Evolutionary conservation across 2,329 filamentous ascomycete genomes (phyloP).

Genomic region (Penicillium crustosum): DNA sequence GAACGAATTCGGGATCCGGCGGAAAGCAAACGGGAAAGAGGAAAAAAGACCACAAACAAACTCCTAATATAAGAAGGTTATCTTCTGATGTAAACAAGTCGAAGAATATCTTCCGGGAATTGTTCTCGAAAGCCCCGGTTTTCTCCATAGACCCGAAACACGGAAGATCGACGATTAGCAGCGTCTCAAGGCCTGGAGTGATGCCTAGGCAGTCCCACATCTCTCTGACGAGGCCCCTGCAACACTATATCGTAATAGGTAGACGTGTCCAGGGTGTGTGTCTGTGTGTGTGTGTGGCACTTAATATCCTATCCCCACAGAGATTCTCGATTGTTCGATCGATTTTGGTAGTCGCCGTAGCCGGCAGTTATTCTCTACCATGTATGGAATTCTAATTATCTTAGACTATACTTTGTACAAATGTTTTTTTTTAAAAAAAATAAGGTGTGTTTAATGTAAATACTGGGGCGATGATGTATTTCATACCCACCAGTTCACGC

Average conservation of each 20-base stretch:
- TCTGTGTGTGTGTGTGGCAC: not conserved
- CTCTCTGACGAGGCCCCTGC: not conserved
- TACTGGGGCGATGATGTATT: not conserved
- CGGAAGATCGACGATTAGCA: constrained; percentile 21
- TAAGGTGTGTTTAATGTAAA: not conserved
- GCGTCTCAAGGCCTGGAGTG: not conserved
- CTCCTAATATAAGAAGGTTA: not conserved
- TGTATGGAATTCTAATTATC: not conserved
- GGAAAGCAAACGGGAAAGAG: not conserved
- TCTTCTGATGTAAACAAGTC: constrained; percentile 3
- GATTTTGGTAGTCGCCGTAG: not conserved
- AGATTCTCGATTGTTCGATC: not conserved
- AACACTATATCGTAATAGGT: not conserved
- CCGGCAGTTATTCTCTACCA: not conserved
- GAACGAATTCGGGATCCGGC: constrained; percentile 1
- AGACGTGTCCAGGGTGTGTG: not conserved
- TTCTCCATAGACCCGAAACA: constrained; percentile 17
- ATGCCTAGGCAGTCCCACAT: not conserved
- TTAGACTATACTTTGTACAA: not conserved
- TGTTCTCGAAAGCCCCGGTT: constrained; percentile 7
- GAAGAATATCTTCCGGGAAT: not conserved
- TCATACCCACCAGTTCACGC: constrained; percentile 1
- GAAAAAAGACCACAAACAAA: constrained; percentile 3
- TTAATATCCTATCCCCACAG: not conserved
- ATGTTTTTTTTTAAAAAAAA: not conserved